Conservation (phyloP, 192 early-diverging fungal genomes). For the Obelidium mucronatum region DNA sequence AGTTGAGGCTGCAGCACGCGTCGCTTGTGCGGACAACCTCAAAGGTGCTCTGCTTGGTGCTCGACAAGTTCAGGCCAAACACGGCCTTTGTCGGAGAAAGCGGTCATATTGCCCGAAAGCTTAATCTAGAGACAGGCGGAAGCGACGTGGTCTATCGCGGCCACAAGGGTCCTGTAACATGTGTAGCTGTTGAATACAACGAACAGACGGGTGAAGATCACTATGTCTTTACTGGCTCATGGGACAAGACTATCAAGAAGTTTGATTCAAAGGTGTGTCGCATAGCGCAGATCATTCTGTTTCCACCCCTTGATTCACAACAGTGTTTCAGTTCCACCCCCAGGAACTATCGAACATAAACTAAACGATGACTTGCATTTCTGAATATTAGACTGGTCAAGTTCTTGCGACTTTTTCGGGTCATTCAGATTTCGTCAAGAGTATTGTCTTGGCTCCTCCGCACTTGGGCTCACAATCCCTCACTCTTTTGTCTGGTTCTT, state of each 20-base stretch:
- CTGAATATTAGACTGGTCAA: conserved; percentile 65
- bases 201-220: conserved; percentile 45
- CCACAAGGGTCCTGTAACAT: conserved; percentile 66
- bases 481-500: conserved; percentile 66
- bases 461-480: conserved; percentile 13
- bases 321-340: too few species aligned
- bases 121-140: conserved; percentile 70
- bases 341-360: too few species aligned
- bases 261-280: conserved; percentile 77
- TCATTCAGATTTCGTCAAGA: conserved; percentile 94
- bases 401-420: conserved; percentile 71
- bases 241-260: conserved; percentile 90
- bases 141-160: conserved; percentile 48
- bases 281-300: too few species aligned
- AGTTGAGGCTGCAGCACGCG: conserved; percentile 62
- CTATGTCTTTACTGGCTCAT: conserved; percentile 86
- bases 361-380: too few species aligned
- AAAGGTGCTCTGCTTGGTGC: background rate
- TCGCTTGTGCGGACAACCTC: conserved; percentile 40
- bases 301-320: too few species aligned
- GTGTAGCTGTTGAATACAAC: conserved; percentile 44
- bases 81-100: conserved; percentile 74
- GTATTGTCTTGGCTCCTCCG: conserved; percentile 48
- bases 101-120: conserved; percentile 69
- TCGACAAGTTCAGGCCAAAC: background rate